Evolutionary conservation across 805 yeast genomes (phyloP), one percentile per base, ranked within the genome.

Genomic region (Metschnikowia cerradonensis): DNA sequence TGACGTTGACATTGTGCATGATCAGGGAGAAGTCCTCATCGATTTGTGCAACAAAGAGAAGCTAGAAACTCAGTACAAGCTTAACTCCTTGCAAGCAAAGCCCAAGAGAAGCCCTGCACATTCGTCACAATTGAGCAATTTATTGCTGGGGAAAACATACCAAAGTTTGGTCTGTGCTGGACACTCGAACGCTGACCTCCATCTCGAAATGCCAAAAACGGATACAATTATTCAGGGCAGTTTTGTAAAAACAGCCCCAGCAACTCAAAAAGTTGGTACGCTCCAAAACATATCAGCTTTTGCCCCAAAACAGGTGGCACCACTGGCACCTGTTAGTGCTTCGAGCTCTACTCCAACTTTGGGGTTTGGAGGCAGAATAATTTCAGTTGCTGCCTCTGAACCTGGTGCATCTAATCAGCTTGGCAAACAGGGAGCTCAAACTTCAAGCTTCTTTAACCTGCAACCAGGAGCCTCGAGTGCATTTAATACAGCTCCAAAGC

Each of bases 1-100:
- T 63, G 84, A 81, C 1, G 70, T 90, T 26, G 80, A 77, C 49
- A 60, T 65, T 10, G 41, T 70, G 6, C 48, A 59, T 41, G 73
- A 68, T 20, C 53, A 61, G 37, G 72, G 70, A 2, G 64, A 59
- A 19, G 41, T 64, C 1, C 52, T 67, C 41, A 64, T 74, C 17
- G 78, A 73, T 56, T 64, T 74, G 44, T 72, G 73, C 15, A 68
- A 73, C 55, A 74, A 71, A 49, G 77, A 72, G 37, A 73, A 73
- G 52, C 60, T 73, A 37, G 76, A 71, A 46, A 47, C 63, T 3
- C 65, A 65, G 47, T 74, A 73, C 54, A 73, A 73, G 48, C 61
- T 74, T 37, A 64, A 65, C 52, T 69, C 77, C 1, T 45, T 67
- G 14, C 63, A 60, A 19, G 77, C 70, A 6, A 74, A 73, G 45